phyloP scores from a whole-genome alignment of 1,284 basidiomycete genomes.

The Fistulina hepatica region DNA sequence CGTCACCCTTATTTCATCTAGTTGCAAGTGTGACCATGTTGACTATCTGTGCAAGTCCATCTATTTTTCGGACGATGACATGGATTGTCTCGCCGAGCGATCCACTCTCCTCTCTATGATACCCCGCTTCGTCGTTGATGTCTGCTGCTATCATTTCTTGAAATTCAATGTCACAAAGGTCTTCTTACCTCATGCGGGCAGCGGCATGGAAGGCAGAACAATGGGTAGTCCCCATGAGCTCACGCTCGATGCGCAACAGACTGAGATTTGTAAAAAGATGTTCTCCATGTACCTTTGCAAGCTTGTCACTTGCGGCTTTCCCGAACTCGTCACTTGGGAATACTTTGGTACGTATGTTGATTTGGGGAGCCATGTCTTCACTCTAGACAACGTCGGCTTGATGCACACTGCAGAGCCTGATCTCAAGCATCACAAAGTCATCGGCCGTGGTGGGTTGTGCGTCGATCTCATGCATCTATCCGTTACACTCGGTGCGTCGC shows the following conservation, averaged over 20 bases:
- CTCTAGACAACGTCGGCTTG: conserved; percentile 3
- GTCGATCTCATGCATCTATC: conserved; percentile 5
- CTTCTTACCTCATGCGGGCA: conserved; percentile 1
- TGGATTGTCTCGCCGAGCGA: no score
- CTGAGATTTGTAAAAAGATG: conserved; percentile 4
- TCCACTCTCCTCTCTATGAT: no score
- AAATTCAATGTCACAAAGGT: conserved; percentile 4
- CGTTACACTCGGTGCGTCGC: conserved; percentile 1
- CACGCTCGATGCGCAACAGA: conserved; percentile 2
- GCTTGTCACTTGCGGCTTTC: conserved; percentile 1
- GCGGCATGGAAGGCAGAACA: conserved; percentile 1
- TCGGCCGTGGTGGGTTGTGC: neutral
- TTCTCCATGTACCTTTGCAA: conserved; percentile 3
- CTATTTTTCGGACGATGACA: no score
- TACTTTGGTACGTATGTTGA: conserved; percentile 1
- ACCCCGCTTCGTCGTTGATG: conserved; percentile 1
- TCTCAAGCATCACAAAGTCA: conserved; percentile 5
- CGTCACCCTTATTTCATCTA: no score
- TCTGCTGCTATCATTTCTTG: conserved; percentile 4
- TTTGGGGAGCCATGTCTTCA: neutral
- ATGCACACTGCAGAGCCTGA: conserved; percentile 2
- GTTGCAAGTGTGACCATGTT: no score
- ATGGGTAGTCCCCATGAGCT: conserved; percentile 2
- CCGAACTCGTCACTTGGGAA: conserved; percentile 3
- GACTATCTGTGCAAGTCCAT: no score